phyloP scores from a whole-genome alignment of 208 protist genomes.

The Plasmodiophora brassicae region DNA sequence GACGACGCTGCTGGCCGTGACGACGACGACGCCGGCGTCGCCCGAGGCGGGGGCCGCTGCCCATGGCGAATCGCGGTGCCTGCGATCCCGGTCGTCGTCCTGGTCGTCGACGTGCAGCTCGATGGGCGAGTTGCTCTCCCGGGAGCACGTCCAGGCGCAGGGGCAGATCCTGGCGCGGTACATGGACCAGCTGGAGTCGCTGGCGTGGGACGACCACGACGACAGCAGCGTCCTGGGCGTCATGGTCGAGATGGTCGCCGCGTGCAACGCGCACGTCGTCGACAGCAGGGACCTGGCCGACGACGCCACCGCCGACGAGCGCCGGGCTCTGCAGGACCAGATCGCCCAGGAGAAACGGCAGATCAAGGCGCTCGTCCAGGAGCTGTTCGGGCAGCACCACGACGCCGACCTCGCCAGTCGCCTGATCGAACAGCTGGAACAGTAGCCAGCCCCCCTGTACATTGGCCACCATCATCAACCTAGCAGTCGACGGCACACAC shows the following conservation, averaged over 20 bases:
- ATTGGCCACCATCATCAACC: too few species aligned
- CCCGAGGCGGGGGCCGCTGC: too few species aligned
- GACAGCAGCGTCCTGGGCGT: not conserved
- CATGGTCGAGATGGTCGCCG: not conserved
- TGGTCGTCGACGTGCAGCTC: not conserved
- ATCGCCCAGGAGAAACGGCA: not conserved
- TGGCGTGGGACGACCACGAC: not conserved
- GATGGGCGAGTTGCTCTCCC: not conserved
- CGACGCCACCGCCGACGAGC: not conserved
- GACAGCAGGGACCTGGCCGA: not conserved
- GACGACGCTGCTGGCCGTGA: too few species aligned
- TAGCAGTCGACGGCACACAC: too few species aligned
- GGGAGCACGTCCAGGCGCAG: not conserved
- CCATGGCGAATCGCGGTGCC: too few species aligned
- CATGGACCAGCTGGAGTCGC: not conserved
- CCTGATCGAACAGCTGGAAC: slow-evolving; percentile 11
- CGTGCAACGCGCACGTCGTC: not conserved
- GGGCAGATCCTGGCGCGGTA: not conserved
- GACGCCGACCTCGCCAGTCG: not conserved
- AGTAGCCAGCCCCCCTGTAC: too few species aligned
- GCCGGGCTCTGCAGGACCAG: not conserved
- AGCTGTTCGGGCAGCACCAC: slow-evolving; percentile 4
- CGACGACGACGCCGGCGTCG: too few species aligned
- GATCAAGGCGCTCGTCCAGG: slow-evolving; percentile 9
- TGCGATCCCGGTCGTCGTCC: not conserved